A percentile compares a stretch with the other conserved stretches of the same genome.
These are phyloP conservation scores for Hirsutella rhossiliensis DNA, from an alignment of 2,329 filamentous ascomycete genomes.

Conservation along the genomic window DNA sequence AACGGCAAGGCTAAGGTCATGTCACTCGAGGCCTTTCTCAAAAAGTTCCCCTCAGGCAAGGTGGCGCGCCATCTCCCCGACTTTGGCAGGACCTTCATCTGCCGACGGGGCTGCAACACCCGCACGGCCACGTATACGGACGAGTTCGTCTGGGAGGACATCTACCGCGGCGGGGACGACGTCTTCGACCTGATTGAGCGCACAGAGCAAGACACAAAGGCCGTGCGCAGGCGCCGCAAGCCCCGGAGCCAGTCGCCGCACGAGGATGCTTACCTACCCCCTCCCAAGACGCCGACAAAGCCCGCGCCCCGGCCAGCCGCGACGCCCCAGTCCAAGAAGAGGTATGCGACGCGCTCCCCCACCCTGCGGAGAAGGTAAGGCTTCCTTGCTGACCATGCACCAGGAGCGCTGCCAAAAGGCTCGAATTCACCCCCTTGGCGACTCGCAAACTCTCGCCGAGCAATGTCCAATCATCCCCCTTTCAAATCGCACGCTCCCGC, in stretches of 20 bases:
- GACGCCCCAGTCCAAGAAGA: constrained; percentile 20
- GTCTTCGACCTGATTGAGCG: constrained; percentile 54
- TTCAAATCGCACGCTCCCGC: constrained; percentile 77
- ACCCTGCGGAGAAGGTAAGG: not conserved
- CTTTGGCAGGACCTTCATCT: constrained; percentile 79
- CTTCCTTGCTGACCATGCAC: constrained; percentile 35
- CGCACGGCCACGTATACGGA: constrained; percentile 83
- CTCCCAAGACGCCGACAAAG: constrained; percentile 25
- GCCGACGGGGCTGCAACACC: constrained; percentile 79
- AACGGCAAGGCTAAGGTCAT: constrained; percentile 78
- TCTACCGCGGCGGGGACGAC: constrained; percentile 56
- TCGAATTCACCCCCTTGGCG: constrained; percentile 92
- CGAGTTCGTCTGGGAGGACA: constrained; percentile 83
- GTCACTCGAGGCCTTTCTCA: constrained; percentile 56
- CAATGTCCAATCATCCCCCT: constrained; percentile 70
- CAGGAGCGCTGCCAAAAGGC: constrained; percentile 45
- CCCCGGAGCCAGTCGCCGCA: constrained; percentile 18
- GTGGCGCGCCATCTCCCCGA: constrained; percentile 62
- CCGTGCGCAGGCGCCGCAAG: constrained; percentile 31
- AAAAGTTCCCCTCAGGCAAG: constrained; percentile 61
- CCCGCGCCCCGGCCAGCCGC: constrained; percentile 14
- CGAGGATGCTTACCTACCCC: constrained; percentile 18
- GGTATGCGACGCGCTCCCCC: constrained; percentile 6
- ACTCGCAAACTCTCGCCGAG: constrained; percentile 71
- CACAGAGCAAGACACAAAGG: constrained; percentile 61